Evolutionary conservation across 306 rosid species (phyloP), one percentile per base, ranked within the genome.

Genomic region (Fragaria iinumae): DNA sequence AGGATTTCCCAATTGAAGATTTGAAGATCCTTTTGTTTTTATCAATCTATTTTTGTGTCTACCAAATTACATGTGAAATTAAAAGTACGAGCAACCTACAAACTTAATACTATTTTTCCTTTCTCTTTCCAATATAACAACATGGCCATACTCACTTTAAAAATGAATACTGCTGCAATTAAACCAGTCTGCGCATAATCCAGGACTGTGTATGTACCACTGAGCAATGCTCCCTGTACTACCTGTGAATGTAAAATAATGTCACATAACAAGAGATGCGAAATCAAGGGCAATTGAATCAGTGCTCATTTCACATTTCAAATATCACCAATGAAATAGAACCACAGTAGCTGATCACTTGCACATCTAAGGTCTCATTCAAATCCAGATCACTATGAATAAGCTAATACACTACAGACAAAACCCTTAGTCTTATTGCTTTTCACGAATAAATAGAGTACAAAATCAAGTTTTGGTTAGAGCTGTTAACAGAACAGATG

Each of bases 101-200:
- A 11, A 11, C 38, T 25, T 27, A 4, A 57, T 29, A 60, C 18
- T 38, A 55, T 11, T 53, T 5, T 69, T 20, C 16, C 59, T 71
- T 4, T 14, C 10, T 25, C 16, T 25, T 5, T 14, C 38, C 36
- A 32, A 29, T 21, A 48, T 34, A 16, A 75, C 36, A 44, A 56
- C n/a, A 63, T 71, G 72, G 74, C 29, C 69, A 77, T 55, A 85
- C 90, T 85, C 82, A 95, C 98, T 84, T 95, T 92, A 74, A 95
- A 95, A 78, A 95, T 90, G 86, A 92, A 95, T 69, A 95, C 98
- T 25, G 97, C 93, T 9, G 97, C 97, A 83, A 95, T 92, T 75
- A 95, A 82, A 52, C 98, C 98, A n/a, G 97, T 92, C 80, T 92
- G 97, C 34, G 98, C 98, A 83, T 94, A 94, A 81, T 94, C 98